Evolutionary conservation across 441 rosid genomes (phyloP), one percentile per base, ranked within the genome.

Genomic region (Mallotus repandus): DNA sequence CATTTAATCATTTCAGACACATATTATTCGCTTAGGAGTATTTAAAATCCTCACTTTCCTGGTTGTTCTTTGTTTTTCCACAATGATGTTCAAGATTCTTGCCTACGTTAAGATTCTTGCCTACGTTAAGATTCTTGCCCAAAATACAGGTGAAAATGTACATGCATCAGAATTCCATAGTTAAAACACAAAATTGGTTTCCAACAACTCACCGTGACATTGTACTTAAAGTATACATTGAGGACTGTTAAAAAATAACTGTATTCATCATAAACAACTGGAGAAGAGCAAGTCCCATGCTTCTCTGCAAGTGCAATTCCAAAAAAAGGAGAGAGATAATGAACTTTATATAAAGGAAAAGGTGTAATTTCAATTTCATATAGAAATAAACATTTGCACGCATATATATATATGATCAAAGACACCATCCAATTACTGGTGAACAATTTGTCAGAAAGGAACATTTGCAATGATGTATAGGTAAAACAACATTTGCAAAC

Each of bases 281-380:
- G 89, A 82, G 69, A 83, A 59, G 93, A 87, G 80, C 98, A 95
- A 71, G 98, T 95, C 70, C 99, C 98, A 52, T 95, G 99, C 82
- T 91, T 95, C 92, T 92, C 98, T 95, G 91, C 83, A 80, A 69
- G 76, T 66, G 57, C 61, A 55, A 79, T 62, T 60, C 63, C 49
- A 29, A 72, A 74, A 60, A 63, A 60, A 16, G 66, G 66, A 38
- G 52, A 60, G 29, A 10, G 59, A 60, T 29, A 10, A 61, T 0
- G 53, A 63, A 18, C 38, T 57, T 22, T 50, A 69, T 16, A 66
- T 5, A 41, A 13, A 61, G 18, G 59, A 58, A 35, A 46, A 43
- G 5, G 13, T 19, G 32, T 7, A 9, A 41, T 9, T 35, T 25
- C 60, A 43, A 64, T 48, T 59, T 45, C 49, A 21, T 5, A 45